Conservation (phyloP, 164 flowering plant species). For the Magnolia sinica region DNA sequence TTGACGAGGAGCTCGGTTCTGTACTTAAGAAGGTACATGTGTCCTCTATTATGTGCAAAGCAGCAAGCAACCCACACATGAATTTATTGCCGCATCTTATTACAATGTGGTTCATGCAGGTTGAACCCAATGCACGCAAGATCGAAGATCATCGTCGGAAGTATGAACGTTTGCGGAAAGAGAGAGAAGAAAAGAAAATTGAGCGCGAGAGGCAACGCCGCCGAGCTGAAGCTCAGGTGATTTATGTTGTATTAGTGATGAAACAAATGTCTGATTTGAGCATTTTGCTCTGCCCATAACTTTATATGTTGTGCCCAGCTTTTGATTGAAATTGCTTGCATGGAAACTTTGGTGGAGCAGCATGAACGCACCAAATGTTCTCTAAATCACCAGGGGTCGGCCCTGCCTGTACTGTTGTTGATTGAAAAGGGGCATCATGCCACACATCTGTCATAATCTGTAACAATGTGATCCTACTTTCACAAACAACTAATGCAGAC, state of each 20-base stretch:
- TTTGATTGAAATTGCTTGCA: too few relatives aligned
- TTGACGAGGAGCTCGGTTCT: conserved; percentile 79
- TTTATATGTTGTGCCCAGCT: too few relatives aligned
- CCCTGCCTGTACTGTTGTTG: too few relatives aligned
- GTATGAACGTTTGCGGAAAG: conserved; percentile 77
- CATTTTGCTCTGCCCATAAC: too few relatives aligned
- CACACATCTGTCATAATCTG: too few relatives aligned
- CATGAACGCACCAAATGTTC: too few relatives aligned
- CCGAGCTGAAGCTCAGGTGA: conserved; percentile 85
- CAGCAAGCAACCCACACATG: background rate
- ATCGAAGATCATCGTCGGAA: conserved; percentile 92
- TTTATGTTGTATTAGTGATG: background rate
- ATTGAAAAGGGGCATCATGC: too few relatives aligned
- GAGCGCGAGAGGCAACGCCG: conserved; percentile 78
- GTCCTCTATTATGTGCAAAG: background rate
- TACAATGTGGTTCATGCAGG: conserved; percentile 36
- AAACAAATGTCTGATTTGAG: too few relatives aligned
- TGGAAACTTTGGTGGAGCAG: too few relatives aligned
- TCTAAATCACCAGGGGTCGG: too few relatives aligned
- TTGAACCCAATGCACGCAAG: conserved; percentile 89
- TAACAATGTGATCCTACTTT: background rate
- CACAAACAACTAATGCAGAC: background rate
- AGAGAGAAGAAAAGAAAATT: conserved; percentile 59
- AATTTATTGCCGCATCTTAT: background rate
- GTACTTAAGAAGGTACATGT: conserved; percentile 76